These are phyloP conservation scores for Yamadazyma dendronema DNA, from an alignment of 1,139 yeast species.

Conservation along the genomic window DNA sequence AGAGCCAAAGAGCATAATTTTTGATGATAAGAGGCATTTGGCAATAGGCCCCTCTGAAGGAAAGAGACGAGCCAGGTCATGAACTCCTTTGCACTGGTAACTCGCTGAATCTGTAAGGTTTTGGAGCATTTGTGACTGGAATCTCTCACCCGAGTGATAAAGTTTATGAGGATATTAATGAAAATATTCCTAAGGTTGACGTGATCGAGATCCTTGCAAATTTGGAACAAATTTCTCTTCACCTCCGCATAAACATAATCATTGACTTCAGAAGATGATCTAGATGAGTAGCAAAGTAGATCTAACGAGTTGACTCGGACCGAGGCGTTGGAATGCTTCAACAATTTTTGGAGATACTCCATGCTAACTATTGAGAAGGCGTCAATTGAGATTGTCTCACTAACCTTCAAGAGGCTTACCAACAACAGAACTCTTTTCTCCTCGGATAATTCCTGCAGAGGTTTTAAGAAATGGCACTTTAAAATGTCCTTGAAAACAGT, in stretches of 20 bases:
- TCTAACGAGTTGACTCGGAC: slow-evolving; percentile 60
- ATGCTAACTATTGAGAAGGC: slow-evolving; percentile 14
- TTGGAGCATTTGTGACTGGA: slow-evolving; percentile 51
- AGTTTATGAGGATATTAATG: slow-evolving; percentile 56
- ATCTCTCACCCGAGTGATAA: slow-evolving; percentile 62
- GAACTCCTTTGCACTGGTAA: slow-evolving; percentile 38
- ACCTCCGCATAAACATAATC: slow-evolving; percentile 36
- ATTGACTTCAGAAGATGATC: slow-evolving; percentile 58
- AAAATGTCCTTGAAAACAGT: slow-evolving; percentile 27
- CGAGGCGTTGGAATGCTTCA: slow-evolving; percentile 13
- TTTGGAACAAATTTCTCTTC: slow-evolving; percentile 4
- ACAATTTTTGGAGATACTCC: background rate
- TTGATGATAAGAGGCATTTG: slow-evolving; percentile 71
- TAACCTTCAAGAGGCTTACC: slow-evolving; percentile 60
- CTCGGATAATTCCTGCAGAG: background rate
- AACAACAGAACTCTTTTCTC: slow-evolving; percentile 34
- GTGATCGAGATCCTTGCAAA: slow-evolving; percentile 47
- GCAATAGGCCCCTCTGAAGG: slow-evolving; percentile 46
- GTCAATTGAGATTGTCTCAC: slow-evolving; percentile 56
- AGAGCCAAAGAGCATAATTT: slow-evolving; percentile 50
- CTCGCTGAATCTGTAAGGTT: slow-evolving; percentile 22
- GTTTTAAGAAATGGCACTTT: slow-evolving; percentile 19
- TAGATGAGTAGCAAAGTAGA: slow-evolving; percentile 58
- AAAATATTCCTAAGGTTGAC: slow-evolving; percentile 68
- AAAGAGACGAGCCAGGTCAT: slow-evolving; percentile 40